Evolutionary conservation across 495 filamentous ascomycete species (phyloP).

Genomic region (Friedmanniomyces simplex): DNA sequence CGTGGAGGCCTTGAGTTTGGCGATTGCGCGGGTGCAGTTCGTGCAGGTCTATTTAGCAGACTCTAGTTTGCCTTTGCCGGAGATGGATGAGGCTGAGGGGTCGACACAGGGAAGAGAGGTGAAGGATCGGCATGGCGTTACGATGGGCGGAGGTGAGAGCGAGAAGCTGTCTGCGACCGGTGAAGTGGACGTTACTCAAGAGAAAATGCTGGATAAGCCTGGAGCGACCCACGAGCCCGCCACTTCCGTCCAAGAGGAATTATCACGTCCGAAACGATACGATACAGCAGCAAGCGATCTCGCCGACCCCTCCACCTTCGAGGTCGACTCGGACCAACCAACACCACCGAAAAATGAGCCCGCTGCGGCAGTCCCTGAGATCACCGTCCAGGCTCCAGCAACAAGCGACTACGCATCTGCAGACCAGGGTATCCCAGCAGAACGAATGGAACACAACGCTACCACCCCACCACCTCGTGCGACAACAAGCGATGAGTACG

Average conservation of each 20-base stretch:
- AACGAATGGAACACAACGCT: background rate
- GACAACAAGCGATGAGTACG: background rate
- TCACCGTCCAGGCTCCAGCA: background rate
- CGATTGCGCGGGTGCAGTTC: conserved; percentile 63
- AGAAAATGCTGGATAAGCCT: background rate
- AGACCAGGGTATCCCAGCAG: background rate
- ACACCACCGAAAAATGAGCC: background rate
- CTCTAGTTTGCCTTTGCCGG: conserved; percentile 44
- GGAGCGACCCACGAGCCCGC: background rate
- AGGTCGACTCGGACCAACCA: conserved; percentile 1
- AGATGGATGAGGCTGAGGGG: conserved; percentile 11
- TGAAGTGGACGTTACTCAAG: background rate
- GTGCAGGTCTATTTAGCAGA: conserved; percentile 71
- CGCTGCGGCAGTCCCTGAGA: background rate
- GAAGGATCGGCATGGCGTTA: background rate
- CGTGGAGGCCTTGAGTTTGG: conserved; percentile 46
- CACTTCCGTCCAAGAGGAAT: background rate
- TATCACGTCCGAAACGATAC: background rate
- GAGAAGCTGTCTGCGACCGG: background rate
- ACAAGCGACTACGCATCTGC: background rate
- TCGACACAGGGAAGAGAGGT: background rate
- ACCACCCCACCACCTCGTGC: too few species aligned
- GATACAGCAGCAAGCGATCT: background rate
- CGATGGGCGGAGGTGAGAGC: background rate
- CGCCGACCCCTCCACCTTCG: conserved; percentile 7